A percentile compares a stretch with the other conserved stretches of the same genome.
phyloP scores from a whole-genome alignment of 352 stramenopile species.

The Phytophthora citricola region DNA sequence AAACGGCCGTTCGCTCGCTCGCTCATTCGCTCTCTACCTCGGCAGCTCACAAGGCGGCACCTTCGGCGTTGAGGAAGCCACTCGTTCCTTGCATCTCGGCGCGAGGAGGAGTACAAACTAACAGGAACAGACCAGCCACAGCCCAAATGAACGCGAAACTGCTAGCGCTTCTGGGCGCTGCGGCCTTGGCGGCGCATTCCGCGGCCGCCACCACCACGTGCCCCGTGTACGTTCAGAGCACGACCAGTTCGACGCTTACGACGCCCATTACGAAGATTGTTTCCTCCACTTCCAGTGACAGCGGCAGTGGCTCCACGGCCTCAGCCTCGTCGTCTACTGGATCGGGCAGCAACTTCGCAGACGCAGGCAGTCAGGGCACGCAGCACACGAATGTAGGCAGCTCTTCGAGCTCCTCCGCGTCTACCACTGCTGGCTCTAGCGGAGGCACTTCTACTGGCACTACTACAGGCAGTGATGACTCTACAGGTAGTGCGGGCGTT shows the following conservation, averaged over 20 bases:
- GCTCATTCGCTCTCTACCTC: constrained; percentile 38
- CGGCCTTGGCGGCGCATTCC: constrained; percentile 35
- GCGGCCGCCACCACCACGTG: constrained; percentile 52
- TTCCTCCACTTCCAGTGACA: constrained; percentile 31
- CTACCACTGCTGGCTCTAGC: constrained; percentile 24
- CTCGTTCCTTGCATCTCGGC: constrained; percentile 17
- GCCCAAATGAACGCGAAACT: constrained; percentile 28
- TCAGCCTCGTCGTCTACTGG: constrained; percentile 16
- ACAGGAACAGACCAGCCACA: constrained; percentile 2
- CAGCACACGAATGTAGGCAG: constrained; percentile 30
- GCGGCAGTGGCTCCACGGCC: constrained; percentile 35
- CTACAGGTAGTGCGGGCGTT: constrained; percentile 23
- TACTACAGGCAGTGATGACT: constrained; percentile 22
- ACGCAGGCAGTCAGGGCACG: constrained; percentile 23
- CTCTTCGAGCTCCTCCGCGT: constrained; percentile 20
- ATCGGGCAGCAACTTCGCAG: constrained; percentile 29
- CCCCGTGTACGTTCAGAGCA: constrained; percentile 65
- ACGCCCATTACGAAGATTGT: constrained; percentile 62
- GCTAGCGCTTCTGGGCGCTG: constrained; percentile 35
- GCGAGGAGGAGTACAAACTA: constrained; percentile 19
- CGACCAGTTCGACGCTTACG: constrained; percentile 64
- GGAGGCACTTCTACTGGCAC: constrained; percentile 28
- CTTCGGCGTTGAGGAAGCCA: constrained; percentile 7
- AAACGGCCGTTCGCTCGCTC: constrained; percentile 4
- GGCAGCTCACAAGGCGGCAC: constrained; percentile 4